These are phyloP conservation scores for Chimonanthus salicifolius DNA, from an alignment of 164 flowering plant species.

Conservation along the genomic window DNA sequence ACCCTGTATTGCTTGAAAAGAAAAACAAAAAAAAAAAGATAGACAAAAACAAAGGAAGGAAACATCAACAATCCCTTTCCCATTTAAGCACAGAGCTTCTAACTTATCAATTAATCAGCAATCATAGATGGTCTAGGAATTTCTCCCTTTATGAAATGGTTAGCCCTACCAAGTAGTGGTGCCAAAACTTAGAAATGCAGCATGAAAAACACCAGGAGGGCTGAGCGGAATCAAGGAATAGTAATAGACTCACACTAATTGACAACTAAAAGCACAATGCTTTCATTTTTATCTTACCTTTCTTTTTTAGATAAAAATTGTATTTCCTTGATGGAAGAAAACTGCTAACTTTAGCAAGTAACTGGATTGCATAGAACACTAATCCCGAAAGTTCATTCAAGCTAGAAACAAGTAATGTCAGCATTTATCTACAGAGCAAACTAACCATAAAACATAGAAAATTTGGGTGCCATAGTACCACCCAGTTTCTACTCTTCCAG, in stretches of 20 bases:
- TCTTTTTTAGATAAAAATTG: neutral
- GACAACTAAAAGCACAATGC: neutral
- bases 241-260: neutral
- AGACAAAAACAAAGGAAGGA: neutral
- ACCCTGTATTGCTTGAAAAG: constrained; percentile 5
- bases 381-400: neutral
- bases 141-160: neutral
- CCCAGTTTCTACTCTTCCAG: no score
- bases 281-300: neutral
- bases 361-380: neutral
- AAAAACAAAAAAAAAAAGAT: neutral
- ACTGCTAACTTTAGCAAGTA: neutral
- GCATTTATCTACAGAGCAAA: no score
- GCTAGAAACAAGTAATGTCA: neutral
- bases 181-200: neutral
- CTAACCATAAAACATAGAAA: no score
- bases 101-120: neutral
- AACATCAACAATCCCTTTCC: neutral
- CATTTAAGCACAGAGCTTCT: neutral
- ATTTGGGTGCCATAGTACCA: no score
- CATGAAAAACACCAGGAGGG: neutral
- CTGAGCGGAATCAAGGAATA: neutral
- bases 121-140: neutral
- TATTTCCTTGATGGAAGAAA: neutral
- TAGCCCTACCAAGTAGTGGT: no score